A percentile compares a stretch with the other conserved stretches of the same genome.
These are phyloP conservation scores for Cytospora schulzeri DNA, from an alignment of 2,329 filamentous ascomycete species.

Conservation along the genomic window DNA sequence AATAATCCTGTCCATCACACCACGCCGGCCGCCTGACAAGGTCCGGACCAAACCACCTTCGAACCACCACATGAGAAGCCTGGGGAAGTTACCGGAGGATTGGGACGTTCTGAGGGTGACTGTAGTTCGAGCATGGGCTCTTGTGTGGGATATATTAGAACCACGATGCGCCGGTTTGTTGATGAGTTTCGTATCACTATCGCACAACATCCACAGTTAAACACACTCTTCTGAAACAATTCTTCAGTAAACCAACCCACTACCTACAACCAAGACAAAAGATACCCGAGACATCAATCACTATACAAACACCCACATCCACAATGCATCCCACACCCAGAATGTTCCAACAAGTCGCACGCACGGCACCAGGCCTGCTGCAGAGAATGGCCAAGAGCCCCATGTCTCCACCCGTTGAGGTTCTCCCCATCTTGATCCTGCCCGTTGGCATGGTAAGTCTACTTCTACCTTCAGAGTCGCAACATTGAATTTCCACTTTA, in stretches of 20 bases:
- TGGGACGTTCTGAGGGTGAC: not conserved
- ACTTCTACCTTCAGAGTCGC: not conserved
- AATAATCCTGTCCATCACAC: conserved; percentile 23
- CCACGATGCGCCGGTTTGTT: conserved; percentile 9
- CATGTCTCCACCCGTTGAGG: conserved; percentile 26
- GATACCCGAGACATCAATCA: not conserved
- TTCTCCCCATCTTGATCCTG: conserved; percentile 24
- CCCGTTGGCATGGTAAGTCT: conserved; percentile 24
- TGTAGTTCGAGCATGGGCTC: not conserved
- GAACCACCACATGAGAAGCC: conserved; percentile 17
- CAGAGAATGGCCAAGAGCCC: conserved; percentile 21
- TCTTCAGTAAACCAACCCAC: not conserved
- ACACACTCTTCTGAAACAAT: conserved; percentile 13
- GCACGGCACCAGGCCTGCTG: conserved; percentile 17
- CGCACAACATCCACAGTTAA: conserved; percentile 9
- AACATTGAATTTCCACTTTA: no score
- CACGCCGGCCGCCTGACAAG: conserved; percentile 13
- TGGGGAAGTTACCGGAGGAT: not conserved
- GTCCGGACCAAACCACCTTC: conserved; percentile 19
- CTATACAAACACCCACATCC: not conserved
- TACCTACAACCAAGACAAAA: not conserved
- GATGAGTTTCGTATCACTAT: conserved; percentile 15
- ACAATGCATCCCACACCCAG: conserved; percentile 26
- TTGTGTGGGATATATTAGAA: conserved; percentile 15
- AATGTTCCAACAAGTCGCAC: conserved; percentile 22